phyloP scores from a whole-genome alignment of 2,329 filamentous ascomycete species.

The Epichloe gansuensis region DNA sequence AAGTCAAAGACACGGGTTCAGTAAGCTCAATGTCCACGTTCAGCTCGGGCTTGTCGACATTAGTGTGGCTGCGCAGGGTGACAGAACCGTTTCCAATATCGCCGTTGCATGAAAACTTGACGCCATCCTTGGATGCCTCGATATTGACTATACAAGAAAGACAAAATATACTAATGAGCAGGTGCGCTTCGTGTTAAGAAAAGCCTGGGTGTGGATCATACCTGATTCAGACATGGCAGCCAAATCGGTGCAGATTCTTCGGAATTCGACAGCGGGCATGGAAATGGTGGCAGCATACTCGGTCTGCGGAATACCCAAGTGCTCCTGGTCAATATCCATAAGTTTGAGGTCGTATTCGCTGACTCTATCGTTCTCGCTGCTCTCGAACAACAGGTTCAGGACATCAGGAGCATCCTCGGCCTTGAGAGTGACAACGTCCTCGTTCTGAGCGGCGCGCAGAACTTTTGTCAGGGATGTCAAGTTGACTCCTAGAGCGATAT shows the following conservation, averaged over 20 bases:
- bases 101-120: constrained; percentile 87
- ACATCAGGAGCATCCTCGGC: constrained; percentile 94
- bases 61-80: constrained; percentile 76
- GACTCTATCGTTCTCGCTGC: constrained; percentile 71
- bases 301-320: constrained; percentile 97
- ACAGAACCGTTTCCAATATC: constrained; percentile 95
- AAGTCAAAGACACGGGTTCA: constrained; percentile 88
- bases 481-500: constrained; percentile 97
- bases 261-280: constrained; percentile 84
- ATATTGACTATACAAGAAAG: constrained; percentile 57
- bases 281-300: constrained; percentile 87
- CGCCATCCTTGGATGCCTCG: constrained; percentile 90
- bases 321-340: constrained; percentile 99
- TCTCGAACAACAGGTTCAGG: constrained; percentile 93
- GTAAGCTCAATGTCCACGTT: constrained; percentile 83
- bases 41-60: constrained; percentile 76
- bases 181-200: background rate
- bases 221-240: constrained; percentile 90
- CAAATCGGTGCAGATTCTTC: constrained; percentile 87
- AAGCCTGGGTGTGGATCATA: constrained; percentile 27
- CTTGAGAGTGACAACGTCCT: constrained; percentile 93
- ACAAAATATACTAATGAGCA: background rate
- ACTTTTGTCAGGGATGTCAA: constrained; percentile 95
- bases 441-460: constrained; percentile 82
- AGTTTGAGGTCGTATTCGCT: constrained; percentile 99